These are phyloP conservation scores for Castanopsis chinensis DNA, from an alignment of 306 rosid genomes.

Conservation along the genomic window DNA sequence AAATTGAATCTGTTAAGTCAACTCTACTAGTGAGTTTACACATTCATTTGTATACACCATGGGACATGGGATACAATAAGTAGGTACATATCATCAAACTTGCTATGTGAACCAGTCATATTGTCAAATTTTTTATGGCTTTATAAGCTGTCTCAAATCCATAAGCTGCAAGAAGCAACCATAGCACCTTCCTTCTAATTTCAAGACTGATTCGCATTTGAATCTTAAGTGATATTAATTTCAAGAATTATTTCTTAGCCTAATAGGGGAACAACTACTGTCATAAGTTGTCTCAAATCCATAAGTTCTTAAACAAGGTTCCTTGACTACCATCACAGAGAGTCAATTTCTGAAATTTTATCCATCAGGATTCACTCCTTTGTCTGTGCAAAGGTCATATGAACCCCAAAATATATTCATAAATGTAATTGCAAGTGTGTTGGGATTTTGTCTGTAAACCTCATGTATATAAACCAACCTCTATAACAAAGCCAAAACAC, in stretches of 20 bases:
- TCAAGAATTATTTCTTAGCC: no score
- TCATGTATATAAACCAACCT: no score
- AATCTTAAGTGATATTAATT: no score
- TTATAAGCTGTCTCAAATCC: neutral
- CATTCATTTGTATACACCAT: neutral
- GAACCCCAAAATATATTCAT: no score
- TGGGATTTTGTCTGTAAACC: no score
- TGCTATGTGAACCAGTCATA: neutral
- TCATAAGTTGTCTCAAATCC: neutral
- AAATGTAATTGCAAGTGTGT: no score
- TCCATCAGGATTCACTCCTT: no score
- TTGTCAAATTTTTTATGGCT: neutral
- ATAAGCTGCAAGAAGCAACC: neutral
- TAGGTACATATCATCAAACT: neutral
- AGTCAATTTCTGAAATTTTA: no score
- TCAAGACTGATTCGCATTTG: neutral
- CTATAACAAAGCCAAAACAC: no score
- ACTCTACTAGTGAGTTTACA: neutral
- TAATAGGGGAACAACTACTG: neutral
- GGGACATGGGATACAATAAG: neutral
- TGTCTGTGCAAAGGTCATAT: no score
- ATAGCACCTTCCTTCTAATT: neutral
- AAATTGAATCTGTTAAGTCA: neutral
- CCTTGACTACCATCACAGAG: no score
- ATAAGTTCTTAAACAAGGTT: no score